phyloP scores from a whole-genome alignment of 805 yeast species.

The Saccharomycopsis capsularis region DNA sequence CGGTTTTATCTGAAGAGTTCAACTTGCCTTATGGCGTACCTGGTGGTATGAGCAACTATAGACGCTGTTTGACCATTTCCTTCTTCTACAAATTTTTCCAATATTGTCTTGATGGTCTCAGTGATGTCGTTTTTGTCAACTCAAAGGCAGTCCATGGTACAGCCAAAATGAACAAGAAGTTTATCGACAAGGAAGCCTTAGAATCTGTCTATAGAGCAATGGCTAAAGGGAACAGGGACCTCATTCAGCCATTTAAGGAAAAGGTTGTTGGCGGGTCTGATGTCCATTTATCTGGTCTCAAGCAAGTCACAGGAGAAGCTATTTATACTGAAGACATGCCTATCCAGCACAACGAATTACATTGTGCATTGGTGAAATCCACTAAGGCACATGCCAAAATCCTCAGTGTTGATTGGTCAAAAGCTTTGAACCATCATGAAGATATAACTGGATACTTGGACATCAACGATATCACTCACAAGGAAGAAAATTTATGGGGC shows the following conservation, averaged over 20 bases:
- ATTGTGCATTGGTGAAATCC: conserved; percentile 39
- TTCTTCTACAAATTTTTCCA: conserved; percentile 41
- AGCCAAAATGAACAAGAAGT: neutral
- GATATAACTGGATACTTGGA: conserved; percentile 40
- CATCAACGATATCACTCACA: conserved; percentile 32
- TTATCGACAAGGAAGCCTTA: conserved; percentile 29
- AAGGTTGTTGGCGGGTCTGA: conserved; percentile 35
- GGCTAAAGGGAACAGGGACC: conserved; percentile 34
- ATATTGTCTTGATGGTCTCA: conserved; percentile 24
- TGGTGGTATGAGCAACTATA: conserved; percentile 43
- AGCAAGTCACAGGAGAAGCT: conserved; percentile 44
- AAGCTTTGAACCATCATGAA: conserved; percentile 31
- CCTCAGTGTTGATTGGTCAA: conserved; percentile 33
- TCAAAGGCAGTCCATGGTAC: neutral
- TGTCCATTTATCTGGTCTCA: conserved; percentile 39
- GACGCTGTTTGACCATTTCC: conserved; percentile 38
- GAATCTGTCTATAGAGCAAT: conserved; percentile 33
- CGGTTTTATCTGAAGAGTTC: conserved; percentile 30
- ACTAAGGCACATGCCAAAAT: conserved; percentile 38
- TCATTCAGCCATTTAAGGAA: conserved; percentile 33
- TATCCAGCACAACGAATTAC: conserved; percentile 34
- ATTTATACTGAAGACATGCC: conserved; percentile 40
- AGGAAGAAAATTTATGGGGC: conserved; percentile 39
- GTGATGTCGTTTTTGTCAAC: neutral
- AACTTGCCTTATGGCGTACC: conserved; percentile 38